Conservation (phyloP, 2,329 filamentous ascomycete genomes). For the Pestalotiopsis sp. region DNA sequence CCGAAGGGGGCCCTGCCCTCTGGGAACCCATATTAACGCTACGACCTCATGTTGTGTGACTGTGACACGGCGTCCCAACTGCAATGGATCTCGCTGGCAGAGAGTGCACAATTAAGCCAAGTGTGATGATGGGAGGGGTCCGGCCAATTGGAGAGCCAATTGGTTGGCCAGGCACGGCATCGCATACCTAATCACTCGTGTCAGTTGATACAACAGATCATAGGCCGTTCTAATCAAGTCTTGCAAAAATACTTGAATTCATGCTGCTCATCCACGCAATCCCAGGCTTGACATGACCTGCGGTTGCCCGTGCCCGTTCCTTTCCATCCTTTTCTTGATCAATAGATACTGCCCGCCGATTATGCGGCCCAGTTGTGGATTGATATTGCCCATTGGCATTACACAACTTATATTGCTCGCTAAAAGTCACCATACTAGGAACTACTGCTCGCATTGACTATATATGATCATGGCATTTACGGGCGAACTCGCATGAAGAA, state of each 20-base stretch:
- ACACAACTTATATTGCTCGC: neutral
- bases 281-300: neutral
- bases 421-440: neutral
- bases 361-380: no score
- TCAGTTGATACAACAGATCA: neutral
- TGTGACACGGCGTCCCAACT: neutral
- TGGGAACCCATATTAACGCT: conserved; percentile 29
- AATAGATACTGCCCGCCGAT: no score
- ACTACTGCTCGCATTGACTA: neutral
- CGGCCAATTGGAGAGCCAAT: conserved; percentile 6
- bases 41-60: conserved; percentile 29
- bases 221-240: neutral
- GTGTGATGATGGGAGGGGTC: neutral
- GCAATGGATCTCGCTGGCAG: neutral
- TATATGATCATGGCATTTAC: neutral
- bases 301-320: neutral
- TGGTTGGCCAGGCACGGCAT: neutral
- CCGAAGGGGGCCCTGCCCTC: conserved; percentile 23
- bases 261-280: neutral
- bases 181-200: neutral
- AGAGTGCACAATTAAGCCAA: neutral
- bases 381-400: neutral
- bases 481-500: neutral
- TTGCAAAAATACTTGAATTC: neutral
- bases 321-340: neutral